A percentile compares a stretch with the other conserved stretches of the same genome.
Evolutionary conservation across 1,284 basidiomycete species (phyloP).

Genomic region (Apiotrichum brassicae): DNA sequence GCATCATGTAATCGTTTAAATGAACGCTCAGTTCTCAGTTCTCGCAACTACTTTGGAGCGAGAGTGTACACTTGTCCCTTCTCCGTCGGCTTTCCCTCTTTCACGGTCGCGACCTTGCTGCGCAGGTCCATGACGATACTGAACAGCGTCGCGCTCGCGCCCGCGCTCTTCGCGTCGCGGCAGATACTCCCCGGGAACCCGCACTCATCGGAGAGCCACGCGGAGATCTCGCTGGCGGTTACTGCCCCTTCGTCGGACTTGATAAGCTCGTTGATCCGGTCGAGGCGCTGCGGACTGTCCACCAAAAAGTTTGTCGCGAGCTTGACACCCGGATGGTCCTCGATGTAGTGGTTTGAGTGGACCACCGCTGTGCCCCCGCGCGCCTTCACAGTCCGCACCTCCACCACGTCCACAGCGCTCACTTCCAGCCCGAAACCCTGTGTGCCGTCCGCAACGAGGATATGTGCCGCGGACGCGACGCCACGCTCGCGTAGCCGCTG

Average conservation of each 20-base stretch:
- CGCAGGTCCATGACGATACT: slow-evolving; percentile 17
- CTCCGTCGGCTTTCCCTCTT: slow-evolving; percentile 10
- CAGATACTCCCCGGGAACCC: slow-evolving; percentile 12
- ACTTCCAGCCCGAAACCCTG: slow-evolving; percentile 14
- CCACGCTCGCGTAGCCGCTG: slow-evolving; percentile 3
- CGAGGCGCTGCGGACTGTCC: slow-evolving; percentile 9
- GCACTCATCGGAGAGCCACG: slow-evolving; percentile 11
- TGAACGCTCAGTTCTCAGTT: background rate
- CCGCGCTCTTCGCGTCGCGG: slow-evolving; percentile 3
- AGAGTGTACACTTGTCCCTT: slow-evolving; percentile 5
- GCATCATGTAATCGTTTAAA: no score
- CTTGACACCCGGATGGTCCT: slow-evolving; percentile 13
- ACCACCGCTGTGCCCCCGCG: slow-evolving; percentile 3
- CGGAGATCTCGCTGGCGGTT: background rate
- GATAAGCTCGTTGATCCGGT: slow-evolving; percentile 12
- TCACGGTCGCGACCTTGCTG: background rate
- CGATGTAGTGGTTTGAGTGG: slow-evolving; percentile 21
- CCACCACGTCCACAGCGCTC: background rate
- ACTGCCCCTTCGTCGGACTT: background rate
- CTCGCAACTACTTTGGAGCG: background rate
- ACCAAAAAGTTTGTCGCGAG: background rate
- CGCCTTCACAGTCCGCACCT: background rate
- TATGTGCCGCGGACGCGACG: slow-evolving; percentile 14
- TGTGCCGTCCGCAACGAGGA: slow-evolving; percentile 10
- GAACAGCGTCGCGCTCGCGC: slow-evolving; percentile 13